Base-by-base conservation (phyloP, 805 yeast genomes). In the Barnettozyma salicaria region DNA sequence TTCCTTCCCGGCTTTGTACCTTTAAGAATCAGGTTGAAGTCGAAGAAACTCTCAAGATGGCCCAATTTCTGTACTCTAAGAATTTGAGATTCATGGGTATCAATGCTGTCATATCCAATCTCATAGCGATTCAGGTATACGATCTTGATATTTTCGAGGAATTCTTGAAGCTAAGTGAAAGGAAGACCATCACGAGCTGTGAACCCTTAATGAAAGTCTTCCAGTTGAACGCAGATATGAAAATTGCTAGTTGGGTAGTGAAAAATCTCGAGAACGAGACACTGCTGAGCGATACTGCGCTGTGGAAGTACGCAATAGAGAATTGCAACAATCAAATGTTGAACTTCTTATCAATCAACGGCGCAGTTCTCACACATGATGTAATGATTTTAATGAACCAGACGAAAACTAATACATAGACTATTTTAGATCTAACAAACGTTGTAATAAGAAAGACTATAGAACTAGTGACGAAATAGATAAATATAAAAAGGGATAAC, bases 181-280 rank as follows among this genome's bases (percentile, higher is more conserved):
- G 35, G 4, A 26, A 12, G 1, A 33, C 21, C 6, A 13, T 51
- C 5, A 28, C 35, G 4, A 34, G 27, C 3, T 30, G 40, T 2
- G 25, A 30, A 3, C 49, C 57, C 3, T 18, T 54, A n/a, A 45
- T 52, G 2, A 29, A 32, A 4, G 42, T 48, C 1, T 48, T 54
- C 19, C 36, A 35, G 5, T 14, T 13, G 9, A 30, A 34, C 14
- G 12, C 20, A 6, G 39, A 45, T 18, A 3, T 39, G 7, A 32
- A 27, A 3, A 19, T 47, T 6, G 45, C 42, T 0, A 29, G 47
- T 8, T 50, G 56, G 56, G 12, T 48, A 11, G 19, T 49, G 19
- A 36, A 42, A 7, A 44, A 41, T 12, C 28, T 41, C 13, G 32
- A 27, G 1, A 28, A 34, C 11, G 31, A 24, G 5, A 30, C 26